These are phyloP conservation scores for Collybiopsis luxurians DNA, from an alignment of 768 basidiomycete species.

Conservation along the genomic window DNA sequence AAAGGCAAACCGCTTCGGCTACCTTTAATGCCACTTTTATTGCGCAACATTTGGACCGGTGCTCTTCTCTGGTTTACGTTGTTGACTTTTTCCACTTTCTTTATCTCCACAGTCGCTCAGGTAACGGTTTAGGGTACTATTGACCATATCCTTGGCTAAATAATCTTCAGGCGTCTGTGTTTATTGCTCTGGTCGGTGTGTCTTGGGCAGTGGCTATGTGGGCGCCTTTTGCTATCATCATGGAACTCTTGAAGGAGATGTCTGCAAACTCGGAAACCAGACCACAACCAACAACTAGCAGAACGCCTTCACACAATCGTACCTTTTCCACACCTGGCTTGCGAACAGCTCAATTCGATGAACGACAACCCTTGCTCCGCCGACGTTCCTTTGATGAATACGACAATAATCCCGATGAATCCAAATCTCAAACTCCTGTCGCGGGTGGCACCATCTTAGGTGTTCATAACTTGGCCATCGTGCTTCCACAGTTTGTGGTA, in stretches of 20 bases:
- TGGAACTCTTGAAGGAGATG: constrained; percentile 88
- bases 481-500: constrained; percentile 92
- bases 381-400: constrained; percentile 49
- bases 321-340: constrained; percentile 48
- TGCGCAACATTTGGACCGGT: constrained; percentile 92
- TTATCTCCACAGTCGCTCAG: constrained; percentile 75
- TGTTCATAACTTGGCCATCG: constrained; percentile 94
- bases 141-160: not conserved
- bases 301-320: constrained; percentile 50
- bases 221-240: constrained; percentile 96
- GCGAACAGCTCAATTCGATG: constrained; percentile 27
- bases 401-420: constrained; percentile 38
- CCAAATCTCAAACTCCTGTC: constrained; percentile 40
- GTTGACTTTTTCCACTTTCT: constrained; percentile 83
- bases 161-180: constrained; percentile 61
- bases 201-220: constrained; percentile 99
- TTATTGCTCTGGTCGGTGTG: constrained; percentile 84
- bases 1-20: constrained; percentile 73
- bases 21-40: constrained; percentile 86
- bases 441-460: constrained; percentile 92
- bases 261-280: constrained; percentile 30
- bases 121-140: constrained; percentile 29
- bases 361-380: constrained; percentile 59
- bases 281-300: constrained; percentile 13
- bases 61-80: constrained; percentile 78